Percentiles rank a stretch among this genome's conserved stretches.
phyloP scores from a whole-genome alignment of 129 eudicot genomes.

The Arctium lappa region DNA sequence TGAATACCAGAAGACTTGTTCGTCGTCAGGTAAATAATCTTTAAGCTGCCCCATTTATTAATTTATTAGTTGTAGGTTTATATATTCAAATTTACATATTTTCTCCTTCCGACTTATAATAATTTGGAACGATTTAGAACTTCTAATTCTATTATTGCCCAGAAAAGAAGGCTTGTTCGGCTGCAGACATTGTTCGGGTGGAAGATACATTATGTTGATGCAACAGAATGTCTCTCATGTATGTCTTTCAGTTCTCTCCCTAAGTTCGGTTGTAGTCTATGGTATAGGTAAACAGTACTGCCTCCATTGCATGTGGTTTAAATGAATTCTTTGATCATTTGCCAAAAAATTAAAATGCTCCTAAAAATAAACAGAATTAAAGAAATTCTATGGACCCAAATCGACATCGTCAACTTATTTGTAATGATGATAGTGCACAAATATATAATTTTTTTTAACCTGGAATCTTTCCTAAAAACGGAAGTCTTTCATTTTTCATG shows the following conservation, averaged over 20 bases:
- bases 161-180: slow-evolving; percentile 80
- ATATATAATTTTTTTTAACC: neutral
- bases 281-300: neutral
- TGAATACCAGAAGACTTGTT: slow-evolving; percentile 85
- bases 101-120: neutral
- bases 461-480: neutral
- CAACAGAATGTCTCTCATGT: slow-evolving; percentile 72
- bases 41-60: neutral
- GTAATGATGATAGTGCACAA: neutral
- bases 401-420: neutral
- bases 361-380: neutral
- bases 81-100: slow-evolving; percentile 3
- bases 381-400: neutral
- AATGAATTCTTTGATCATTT: neutral
- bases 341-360: neutral
- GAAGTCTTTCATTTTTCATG: neutral
- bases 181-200: slow-evolving; percentile 82
- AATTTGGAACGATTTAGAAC: neutral
- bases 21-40: slow-evolving; percentile 77
- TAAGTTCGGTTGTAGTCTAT: neutral
- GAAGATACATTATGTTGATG: slow-evolving; percentile 80
- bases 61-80: neutral
- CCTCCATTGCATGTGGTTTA: neutral
- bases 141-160: slow-evolving; percentile 9
- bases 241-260: slow-evolving; percentile 19